Evolutionary conservation across 805 yeast genomes (phyloP).

Genomic region (Clavispora asparagi): DNA sequence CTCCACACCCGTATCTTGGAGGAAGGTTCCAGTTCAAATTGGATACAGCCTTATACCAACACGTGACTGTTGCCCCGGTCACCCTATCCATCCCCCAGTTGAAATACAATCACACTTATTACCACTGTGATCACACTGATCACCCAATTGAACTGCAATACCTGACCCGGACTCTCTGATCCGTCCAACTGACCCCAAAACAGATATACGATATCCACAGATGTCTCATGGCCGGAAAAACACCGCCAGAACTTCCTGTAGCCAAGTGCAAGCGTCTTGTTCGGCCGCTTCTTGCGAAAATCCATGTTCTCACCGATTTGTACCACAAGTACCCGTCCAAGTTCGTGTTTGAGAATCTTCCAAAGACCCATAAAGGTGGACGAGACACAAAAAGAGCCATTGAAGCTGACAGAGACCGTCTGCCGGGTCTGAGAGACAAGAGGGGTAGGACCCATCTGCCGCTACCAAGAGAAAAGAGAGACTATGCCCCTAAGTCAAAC

Average conservation of each 20-base stretch:
- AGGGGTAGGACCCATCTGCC: background rate
- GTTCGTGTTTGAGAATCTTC: conserved; percentile 5
- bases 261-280: conserved; percentile 29
- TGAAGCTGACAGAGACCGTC: background rate
- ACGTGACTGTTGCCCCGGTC: too few relatives aligned
- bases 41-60: too few relatives aligned
- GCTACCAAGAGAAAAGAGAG: background rate
- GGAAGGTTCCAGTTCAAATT: too few relatives aligned
- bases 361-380: background rate
- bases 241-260: conserved; percentile 5
- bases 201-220: too few relatives aligned
- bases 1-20: too few relatives aligned
- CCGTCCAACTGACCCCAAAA: too few relatives aligned
- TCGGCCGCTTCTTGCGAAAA: conserved; percentile 33
- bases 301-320: conserved; percentile 28
- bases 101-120: too few relatives aligned
- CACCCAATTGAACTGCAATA: too few relatives aligned
- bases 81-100: too few relatives aligned
- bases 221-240: background rate
- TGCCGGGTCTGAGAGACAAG: background rate
- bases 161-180: too few relatives aligned
- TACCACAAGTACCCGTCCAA: conserved; percentile 22
- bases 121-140: too few relatives aligned
- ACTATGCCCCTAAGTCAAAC: background rate
- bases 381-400: too few relatives aligned